Evolutionary conservation across 495 filamentous ascomycete genomes (phyloP).

Genomic region (Penicillium desertorum): DNA sequence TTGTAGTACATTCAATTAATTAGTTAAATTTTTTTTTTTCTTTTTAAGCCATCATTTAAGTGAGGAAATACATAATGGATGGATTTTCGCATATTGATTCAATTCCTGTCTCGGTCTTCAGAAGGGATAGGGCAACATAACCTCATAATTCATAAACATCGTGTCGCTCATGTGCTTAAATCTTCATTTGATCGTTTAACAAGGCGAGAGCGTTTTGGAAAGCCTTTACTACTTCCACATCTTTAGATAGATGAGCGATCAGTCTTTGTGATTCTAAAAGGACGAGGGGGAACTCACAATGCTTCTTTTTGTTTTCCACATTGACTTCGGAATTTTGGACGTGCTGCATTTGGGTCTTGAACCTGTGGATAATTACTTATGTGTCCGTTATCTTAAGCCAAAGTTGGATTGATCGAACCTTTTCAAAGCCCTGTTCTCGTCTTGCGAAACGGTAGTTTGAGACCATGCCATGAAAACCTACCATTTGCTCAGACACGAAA

Average conservation of each 20-base stretch:
- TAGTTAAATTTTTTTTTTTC: neutral
- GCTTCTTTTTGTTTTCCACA: conserved; percentile 68
- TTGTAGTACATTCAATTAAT: neutral
- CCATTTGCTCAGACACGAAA: conserved; percentile 3
- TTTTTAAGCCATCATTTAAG: neutral
- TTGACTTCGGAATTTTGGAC: conserved; percentile 67
- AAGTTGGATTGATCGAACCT: conserved; percentile 43
- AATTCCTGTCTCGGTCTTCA: neutral
- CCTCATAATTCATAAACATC: conserved; percentile 2
- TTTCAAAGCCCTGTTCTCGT: conserved; percentile 69
- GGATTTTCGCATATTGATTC: neutral
- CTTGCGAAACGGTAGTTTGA: conserved; percentile 60
- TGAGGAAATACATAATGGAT: neutral
- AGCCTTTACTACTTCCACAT: conserved; percentile 73
- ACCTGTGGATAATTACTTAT: conserved; percentile 38
- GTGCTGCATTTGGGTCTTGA: conserved; percentile 73
- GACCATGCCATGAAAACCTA: conserved; percentile 74
- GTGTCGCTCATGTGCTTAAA: conserved; percentile 7
- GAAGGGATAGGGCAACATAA: neutral
- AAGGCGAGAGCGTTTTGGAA: conserved; percentile 77
- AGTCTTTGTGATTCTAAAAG: neutral
- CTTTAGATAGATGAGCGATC: conserved; percentile 37
- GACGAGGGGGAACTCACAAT: conserved; percentile 54
- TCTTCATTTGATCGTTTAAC: conserved; percentile 45
- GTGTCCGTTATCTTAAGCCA: neutral